These are phyloP conservation scores for Aureobasidium sp. DNA, from an alignment of 2,329 filamentous ascomycete genomes.

Conservation along the genomic window DNA sequence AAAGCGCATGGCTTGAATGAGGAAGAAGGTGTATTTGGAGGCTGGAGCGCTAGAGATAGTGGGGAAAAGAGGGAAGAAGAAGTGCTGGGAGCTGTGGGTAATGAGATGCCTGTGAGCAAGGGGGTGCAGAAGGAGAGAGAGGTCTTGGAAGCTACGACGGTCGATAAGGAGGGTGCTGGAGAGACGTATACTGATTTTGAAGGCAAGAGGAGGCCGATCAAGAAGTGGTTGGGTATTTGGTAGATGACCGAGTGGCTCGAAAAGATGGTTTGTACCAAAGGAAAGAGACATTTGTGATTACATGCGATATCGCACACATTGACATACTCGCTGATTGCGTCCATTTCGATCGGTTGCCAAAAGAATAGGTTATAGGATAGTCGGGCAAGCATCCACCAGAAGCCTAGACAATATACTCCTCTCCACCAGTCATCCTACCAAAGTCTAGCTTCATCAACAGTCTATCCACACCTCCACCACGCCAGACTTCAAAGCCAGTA, in stretches of 20 bases:
- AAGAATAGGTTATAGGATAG: background rate
- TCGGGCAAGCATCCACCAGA: too few species aligned
- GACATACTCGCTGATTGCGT: background rate
- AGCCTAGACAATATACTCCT: slow-evolving; percentile 19
- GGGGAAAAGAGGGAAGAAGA: slow-evolving; percentile 28
- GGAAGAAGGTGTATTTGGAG: slow-evolving; percentile 42
- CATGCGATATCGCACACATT: background rate
- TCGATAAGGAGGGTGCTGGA: slow-evolving; percentile 20
- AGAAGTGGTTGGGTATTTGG: slow-evolving; percentile 84
- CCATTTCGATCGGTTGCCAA: background rate
- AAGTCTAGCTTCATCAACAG: slow-evolving; percentile 86
- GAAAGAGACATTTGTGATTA: background rate
- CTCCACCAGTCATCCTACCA: slow-evolving; percentile 29
- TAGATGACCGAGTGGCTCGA: slow-evolving; percentile 28
- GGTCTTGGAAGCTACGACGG: slow-evolving; percentile 27
- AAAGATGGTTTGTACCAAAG: background rate
- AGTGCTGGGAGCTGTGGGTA: background rate
- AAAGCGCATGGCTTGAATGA: slow-evolving; percentile 75
- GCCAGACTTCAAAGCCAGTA: slow-evolving; percentile 56
- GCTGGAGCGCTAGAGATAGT: slow-evolving; percentile 37
- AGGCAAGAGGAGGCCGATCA: slow-evolving; percentile 47
- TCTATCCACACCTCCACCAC: slow-evolving; percentile 73
- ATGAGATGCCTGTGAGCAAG: background rate
- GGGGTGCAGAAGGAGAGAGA: slow-evolving; percentile 1
- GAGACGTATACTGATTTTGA: slow-evolving; percentile 35